phyloP scores from a whole-genome alignment of 2,329 filamentous ascomycete species.

The Metarhizium brunneum region DNA sequence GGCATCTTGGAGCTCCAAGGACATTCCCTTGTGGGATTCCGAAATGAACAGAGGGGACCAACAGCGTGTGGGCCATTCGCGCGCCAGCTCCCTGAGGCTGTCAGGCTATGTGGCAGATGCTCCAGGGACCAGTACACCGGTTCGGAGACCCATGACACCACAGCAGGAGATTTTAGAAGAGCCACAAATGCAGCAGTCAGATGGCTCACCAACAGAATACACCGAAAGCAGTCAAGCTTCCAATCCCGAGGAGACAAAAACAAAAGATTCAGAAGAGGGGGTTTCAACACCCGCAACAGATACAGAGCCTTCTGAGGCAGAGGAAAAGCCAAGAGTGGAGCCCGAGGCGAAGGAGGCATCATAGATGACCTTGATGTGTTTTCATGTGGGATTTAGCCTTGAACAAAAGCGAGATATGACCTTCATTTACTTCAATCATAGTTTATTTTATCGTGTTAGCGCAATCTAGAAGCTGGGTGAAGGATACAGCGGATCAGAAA shows the following conservation, averaged over 20 bases:
- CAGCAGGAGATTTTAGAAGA: slow-evolving; percentile 17
- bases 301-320: not conserved
- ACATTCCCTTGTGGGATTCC: slow-evolving; percentile 35
- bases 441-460: not conserved
- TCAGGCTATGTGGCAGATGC: slow-evolving; percentile 13
- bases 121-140: slow-evolving; percentile 8
- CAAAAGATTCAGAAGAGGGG: not conserved
- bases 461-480: not conserved
- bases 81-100: slow-evolving; percentile 23
- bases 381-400: not conserved
- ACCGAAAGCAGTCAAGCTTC: not conserved
- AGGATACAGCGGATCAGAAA: not conserved
- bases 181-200: not conserved
- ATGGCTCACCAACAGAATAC: not conserved
- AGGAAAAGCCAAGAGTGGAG: not conserved
- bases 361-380: not conserved
- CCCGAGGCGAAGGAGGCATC: not conserved
- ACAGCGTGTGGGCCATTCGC: slow-evolving; percentile 16
- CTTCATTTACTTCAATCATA: not conserved
- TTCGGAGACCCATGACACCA: slow-evolving; percentile 21
- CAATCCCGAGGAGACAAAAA: not conserved
- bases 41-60: slow-evolving; percentile 24
- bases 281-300: not conserved
- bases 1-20: slow-evolving; percentile 41
- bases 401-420: not conserved